Conservation (phyloP, 805 yeast genomes). For the Wickerhamiella domercqiae region DNA sequence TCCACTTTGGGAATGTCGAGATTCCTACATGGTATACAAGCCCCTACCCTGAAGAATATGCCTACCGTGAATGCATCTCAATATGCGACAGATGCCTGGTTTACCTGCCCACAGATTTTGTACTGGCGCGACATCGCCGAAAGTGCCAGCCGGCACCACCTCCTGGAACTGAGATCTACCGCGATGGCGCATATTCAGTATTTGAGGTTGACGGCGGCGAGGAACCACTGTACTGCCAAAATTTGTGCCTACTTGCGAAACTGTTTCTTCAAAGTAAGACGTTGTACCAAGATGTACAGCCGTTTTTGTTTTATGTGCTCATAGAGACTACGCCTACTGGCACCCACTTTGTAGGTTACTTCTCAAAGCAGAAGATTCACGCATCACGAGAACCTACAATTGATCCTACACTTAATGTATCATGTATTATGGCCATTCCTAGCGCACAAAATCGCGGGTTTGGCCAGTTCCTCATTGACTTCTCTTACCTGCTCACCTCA, state of each 20-base stretch:
- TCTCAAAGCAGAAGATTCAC: slow-evolving; percentile 59
- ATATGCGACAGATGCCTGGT: slow-evolving; percentile 76
- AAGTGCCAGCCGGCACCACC: slow-evolving; percentile 50
- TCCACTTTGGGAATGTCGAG: slow-evolving; percentile 57
- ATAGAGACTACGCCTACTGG: slow-evolving; percentile 45
- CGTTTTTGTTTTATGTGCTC: slow-evolving; percentile 76
- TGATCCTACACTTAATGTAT: slow-evolving; percentile 49
- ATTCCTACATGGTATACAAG: slow-evolving; percentile 87
- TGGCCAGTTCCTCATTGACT: slow-evolving; percentile 77
- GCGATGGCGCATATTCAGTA: slow-evolving; percentile 52
- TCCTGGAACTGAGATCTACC: slow-evolving; percentile 84
- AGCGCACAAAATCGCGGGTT: slow-evolving; percentile 76
- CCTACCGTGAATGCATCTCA: slow-evolving; percentile 44
- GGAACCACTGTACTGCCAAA: slow-evolving; percentile 70
- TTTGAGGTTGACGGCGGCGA: slow-evolving; percentile 91
- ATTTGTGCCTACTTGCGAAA: slow-evolving; percentile 77
- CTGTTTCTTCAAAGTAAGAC: slow-evolving; percentile 83
- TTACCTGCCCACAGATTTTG: slow-evolving; percentile 56
- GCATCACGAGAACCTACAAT: slow-evolving; percentile 3
- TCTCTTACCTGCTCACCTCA: slow-evolving; percentile 66
- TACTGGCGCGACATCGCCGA: slow-evolving; percentile 47
- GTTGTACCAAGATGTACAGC: slow-evolving; percentile 87
- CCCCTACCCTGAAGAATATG: slow-evolving; percentile 82
- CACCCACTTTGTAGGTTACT: slow-evolving; percentile 84
- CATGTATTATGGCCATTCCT: slow-evolving; percentile 85